Percentiles rank a stretch among this genome's conserved stretches.
phyloP scores from a whole-genome alignment of 495 filamentous ascomycete genomes.

The Penicillium argentinense region DNA sequence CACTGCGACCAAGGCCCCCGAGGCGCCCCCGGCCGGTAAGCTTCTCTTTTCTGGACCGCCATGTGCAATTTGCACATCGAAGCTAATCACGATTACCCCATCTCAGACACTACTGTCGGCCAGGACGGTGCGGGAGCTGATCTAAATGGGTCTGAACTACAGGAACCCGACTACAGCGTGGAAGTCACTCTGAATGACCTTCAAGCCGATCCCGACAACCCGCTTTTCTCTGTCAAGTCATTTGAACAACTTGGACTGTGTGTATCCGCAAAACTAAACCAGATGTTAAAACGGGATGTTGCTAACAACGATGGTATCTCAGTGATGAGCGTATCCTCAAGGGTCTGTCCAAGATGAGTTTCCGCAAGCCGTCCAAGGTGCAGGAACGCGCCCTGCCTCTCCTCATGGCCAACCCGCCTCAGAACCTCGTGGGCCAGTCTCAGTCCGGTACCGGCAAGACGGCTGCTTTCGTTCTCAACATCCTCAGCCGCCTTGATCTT shows the following conservation, averaged over 20 bases:
- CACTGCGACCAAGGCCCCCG: no score
- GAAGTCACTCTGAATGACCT: conserved; percentile 89
- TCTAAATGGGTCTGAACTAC: conserved; percentile 53
- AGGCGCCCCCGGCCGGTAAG: no score
- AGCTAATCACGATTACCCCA: no score
- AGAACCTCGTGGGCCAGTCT: conserved; percentile 94
- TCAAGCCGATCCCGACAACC: conserved; percentile 82
- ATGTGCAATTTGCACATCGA: no score
- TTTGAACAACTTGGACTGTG: conserved; percentile 89
- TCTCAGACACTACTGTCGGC: conserved; percentile 26
- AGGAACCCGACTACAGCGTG: conserved; percentile 77
- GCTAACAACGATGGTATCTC: conserved; percentile 9
- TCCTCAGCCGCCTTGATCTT: conserved; percentile 80
- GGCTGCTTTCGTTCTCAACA: conserved; percentile 90
- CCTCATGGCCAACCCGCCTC: conserved; percentile 76
- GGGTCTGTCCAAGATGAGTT: conserved; percentile 76
- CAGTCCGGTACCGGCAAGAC: conserved; percentile 99
- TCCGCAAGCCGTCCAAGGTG: conserved; percentile 94
- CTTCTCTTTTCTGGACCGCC: no score
- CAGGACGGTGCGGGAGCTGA: conserved; percentile 42
- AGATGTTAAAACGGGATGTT: not conserved
- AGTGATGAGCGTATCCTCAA: conserved; percentile 55
- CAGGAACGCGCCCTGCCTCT: conserved; percentile 91
- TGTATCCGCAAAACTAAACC: conserved; percentile 29
- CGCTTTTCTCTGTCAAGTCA: conserved; percentile 76